A percentile compares a stretch with the other conserved stretches of the same genome.
Conservation (phyloP, 306 rosid species). For the Mimosa pudica region DNA sequence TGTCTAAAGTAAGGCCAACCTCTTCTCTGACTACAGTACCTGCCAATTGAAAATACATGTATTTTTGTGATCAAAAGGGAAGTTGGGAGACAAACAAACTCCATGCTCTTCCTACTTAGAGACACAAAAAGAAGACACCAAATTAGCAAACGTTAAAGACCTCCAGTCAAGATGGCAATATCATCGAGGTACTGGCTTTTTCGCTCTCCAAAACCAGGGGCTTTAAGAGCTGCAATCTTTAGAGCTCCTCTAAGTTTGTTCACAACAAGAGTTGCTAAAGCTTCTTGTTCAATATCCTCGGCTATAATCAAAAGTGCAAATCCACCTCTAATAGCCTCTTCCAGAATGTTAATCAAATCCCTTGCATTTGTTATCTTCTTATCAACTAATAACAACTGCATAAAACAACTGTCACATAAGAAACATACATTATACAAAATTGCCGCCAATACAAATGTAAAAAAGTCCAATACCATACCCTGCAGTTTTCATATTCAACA, state of each 20-base stretch:
- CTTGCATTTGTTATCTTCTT: constrained; percentile 93
- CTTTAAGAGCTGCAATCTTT: constrained; percentile 97
- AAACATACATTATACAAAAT: not conserved
- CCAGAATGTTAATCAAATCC: constrained; percentile 84
- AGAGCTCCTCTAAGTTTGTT: constrained; percentile 95
- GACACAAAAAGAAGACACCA: not conserved
- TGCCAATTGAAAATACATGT: constrained; percentile 31
- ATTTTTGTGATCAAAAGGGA: constrained; percentile 13
- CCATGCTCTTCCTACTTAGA: not conserved
- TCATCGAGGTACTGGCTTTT: constrained; percentile 99
- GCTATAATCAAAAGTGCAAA: constrained; percentile 83
- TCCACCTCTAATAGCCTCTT: constrained; percentile 94
- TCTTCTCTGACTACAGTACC: constrained; percentile 96
- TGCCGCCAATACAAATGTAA: not conserved
- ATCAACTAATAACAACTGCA: constrained; percentile 96
- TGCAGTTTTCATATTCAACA: constrained; percentile 93
- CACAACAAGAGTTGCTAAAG: constrained; percentile 94
- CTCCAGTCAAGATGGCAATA: constrained; percentile 95
- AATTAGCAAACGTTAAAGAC: constrained; percentile 37
- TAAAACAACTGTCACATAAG: not conserved
- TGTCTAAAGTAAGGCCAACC: constrained; percentile 90
- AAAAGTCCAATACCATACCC: constrained; percentile 50
- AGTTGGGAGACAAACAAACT: not conserved
- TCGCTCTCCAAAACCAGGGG: constrained; percentile 99
- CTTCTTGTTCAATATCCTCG: constrained; percentile 98